Percentiles rank a stretch among this genome's conserved stretches.
Conservation (phyloP, 495 filamentous ascomycete genomes). For the Cairneyella variabilis region DNA sequence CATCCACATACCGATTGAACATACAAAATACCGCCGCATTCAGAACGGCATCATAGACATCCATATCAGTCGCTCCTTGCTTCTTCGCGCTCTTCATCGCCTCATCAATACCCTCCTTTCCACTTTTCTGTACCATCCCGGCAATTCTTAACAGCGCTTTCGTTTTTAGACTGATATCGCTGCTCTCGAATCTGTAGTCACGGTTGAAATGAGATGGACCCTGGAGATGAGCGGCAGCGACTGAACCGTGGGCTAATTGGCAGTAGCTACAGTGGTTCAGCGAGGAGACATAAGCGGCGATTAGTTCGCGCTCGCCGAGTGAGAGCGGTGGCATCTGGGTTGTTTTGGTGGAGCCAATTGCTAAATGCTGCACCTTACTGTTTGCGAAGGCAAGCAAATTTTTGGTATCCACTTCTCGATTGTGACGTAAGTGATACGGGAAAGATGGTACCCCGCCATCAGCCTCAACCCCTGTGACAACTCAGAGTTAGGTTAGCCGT, state of each 20-base stretch:
- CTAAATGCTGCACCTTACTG: no score
- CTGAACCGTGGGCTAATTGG: not conserved
- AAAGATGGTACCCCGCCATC: no score
- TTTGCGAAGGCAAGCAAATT: no score
- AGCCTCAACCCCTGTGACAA: no score
- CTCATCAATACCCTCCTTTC: not conserved
- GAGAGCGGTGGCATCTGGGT: no score
- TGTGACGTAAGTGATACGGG: no score
- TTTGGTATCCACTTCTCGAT: no score
- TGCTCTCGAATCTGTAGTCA: not conserved
- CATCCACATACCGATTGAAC: slow-evolving; percentile 2
- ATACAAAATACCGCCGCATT: not conserved
- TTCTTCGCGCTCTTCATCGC: not conserved
- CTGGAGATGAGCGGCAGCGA: slow-evolving; percentile 1
- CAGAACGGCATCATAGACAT: not conserved
- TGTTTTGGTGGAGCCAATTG: no score
- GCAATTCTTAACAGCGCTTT: not conserved
- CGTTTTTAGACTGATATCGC: not conserved
- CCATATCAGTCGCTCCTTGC: not conserved
- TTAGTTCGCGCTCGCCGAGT: not conserved
- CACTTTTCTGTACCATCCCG: not conserved
- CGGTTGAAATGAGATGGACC: not conserved
- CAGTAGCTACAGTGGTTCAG: slow-evolving; percentile 1
- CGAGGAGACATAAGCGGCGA: not conserved
- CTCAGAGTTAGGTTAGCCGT: no score